Conservation (phyloP, 768 basidiomycete genomes). For the Obba rivulosa region DNA sequence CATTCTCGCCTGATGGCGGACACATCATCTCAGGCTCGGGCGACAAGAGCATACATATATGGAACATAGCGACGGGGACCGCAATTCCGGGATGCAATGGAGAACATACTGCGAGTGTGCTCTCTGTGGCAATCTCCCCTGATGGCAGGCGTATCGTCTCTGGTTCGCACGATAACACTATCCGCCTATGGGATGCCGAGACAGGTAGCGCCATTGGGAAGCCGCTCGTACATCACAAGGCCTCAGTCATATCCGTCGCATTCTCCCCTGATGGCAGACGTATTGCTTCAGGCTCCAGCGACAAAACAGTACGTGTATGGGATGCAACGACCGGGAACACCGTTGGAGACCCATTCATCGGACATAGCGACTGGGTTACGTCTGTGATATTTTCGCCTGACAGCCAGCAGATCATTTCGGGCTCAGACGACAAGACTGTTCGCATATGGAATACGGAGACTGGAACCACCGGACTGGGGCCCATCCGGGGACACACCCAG, state of each 20-base stretch:
- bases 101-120: conserved; percentile 19
- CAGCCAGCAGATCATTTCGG: conserved; percentile 23
- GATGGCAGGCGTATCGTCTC: conserved; percentile 18
- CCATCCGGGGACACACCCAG: neutral
- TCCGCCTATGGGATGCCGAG: conserved; percentile 10
- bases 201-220: conserved; percentile 4
- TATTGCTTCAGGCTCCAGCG: conserved; percentile 22
- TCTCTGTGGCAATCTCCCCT: conserved; percentile 22
- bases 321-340: conserved; percentile 6
- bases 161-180: conserved; percentile 13
- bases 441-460: conserved; percentile 20
- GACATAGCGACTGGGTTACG: conserved; percentile 4
- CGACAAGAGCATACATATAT: conserved; percentile 23
- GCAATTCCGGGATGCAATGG: conserved; percentile 12
- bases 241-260: conserved; percentile 13
- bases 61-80: conserved; percentile 18
- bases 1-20: conserved; percentile 36
- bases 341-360: neutral
- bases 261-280: conserved; percentile 22
- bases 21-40: conserved; percentile 38
- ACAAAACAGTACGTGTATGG: conserved; percentile 17
- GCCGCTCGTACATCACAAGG: conserved; percentile 14
- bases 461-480: neutral
- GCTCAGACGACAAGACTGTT: conserved; percentile 18
- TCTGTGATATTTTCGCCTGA: conserved; percentile 24